Conservation (phyloP, 225 moss, liverwort and hornwort species). For the Lunularia cruciata region DNA sequence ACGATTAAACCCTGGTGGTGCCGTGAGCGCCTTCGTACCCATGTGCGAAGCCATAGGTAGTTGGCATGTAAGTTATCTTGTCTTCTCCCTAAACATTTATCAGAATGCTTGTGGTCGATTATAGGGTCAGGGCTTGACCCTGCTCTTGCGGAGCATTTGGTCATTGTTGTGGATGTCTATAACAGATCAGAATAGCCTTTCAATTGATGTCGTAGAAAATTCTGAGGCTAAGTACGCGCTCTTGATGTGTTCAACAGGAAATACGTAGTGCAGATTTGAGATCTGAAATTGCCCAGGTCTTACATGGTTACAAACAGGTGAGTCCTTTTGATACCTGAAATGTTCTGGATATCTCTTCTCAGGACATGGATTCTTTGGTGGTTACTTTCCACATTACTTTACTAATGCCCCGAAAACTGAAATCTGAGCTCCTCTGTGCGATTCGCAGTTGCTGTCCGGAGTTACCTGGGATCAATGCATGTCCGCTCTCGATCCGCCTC, state of each 20-base stretch:
- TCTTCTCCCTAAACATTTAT: background rate
- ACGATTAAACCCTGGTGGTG: constrained; percentile 86
- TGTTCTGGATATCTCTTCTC: too few relatives aligned
- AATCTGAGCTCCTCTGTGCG: background rate
- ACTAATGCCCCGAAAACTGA: constrained; percentile 6
- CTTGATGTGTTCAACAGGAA: constrained; percentile 51
- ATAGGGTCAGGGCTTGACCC: too few relatives aligned
- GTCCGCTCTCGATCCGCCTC: constrained; percentile 70
- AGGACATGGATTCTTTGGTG: too few relatives aligned
- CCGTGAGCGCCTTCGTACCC: constrained; percentile 76
- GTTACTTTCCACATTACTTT: too few relatives aligned
- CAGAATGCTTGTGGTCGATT: background rate
- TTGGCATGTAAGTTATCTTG: constrained; percentile 81
- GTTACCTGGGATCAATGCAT: constrained; percentile 92
- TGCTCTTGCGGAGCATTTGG: too few relatives aligned
- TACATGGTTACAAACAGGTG: constrained; percentile 95
- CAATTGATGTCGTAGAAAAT: background rate
- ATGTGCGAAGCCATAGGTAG: constrained; percentile 99
- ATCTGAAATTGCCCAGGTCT: constrained; percentile 82
- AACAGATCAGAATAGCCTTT: background rate
- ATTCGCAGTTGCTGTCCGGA: constrained; percentile 72
- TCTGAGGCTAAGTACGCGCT: background rate
- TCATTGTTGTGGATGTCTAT: background rate
- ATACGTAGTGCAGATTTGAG: constrained; percentile 87
- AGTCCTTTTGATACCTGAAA: too few relatives aligned